Evolutionary conservation across 371 early-diverging fungal genomes (phyloP), one percentile per base, ranked within the genome.

Genomic region (Astathelohania contejeani): DNA sequence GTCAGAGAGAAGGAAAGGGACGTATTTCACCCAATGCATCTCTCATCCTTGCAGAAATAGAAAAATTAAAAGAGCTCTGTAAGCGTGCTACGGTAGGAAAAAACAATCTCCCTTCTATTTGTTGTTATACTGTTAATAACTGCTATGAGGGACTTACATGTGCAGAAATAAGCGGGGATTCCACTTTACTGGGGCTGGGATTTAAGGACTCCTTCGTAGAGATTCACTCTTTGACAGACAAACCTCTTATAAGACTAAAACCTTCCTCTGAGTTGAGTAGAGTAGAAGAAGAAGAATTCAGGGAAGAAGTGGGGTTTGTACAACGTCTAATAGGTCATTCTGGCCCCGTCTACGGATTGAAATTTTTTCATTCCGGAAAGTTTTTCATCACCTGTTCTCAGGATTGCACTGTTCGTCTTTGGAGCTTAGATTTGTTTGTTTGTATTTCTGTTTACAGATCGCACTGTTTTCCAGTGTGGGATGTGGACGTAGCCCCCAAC

Each of bases 391-490:
- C 90, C 1, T 81, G 85, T 51, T 91, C 93, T 1, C 88, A 88
- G 71, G 99, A 98, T 68, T 79, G 82, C 61, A 91, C 96, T 42
- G 83, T 85, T 6, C 83, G 95, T 10, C 72, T 97, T 43, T 98
- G 98, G 98, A 84, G 83, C 65, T 74, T 87, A 24, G 86, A 86
- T 38, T 84, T 91, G 3, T 81, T 77, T 55, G 78, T 82, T 24
- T 87, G 87, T 62, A 62, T 96, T 4, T 93, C 84, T 12, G 79
- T 81, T 40, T 98, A 92, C 78, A 85, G 83, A 68, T 90, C 91
- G 23, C 96, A 96, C 76, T 88, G 85, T 67, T 89, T 88, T 67
- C 97, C 99, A 10, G 78, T 98, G 2, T 98, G 95, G 94, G 84
- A 83, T 65, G 82, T 90, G 0, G 80, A 83, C 46, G 83, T 90